These are phyloP conservation scores for Podospora australis DNA, from an alignment of 495 filamentous ascomycete genomes.

Conservation along the genomic window DNA sequence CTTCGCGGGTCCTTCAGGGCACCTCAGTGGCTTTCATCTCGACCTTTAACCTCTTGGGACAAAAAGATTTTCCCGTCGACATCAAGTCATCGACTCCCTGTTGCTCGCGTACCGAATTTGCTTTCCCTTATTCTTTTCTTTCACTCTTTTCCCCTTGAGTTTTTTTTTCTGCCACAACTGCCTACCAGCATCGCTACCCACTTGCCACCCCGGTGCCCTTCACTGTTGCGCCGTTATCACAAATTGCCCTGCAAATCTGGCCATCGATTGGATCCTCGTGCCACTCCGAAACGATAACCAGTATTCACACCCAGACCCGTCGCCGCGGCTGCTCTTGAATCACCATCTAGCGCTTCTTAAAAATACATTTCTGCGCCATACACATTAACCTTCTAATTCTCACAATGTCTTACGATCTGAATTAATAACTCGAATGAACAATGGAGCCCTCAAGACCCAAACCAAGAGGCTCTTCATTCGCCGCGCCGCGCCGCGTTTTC, in stretches of 20 bases:
- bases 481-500: constrained; percentile 34
- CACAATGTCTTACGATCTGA: constrained; percentile 16
- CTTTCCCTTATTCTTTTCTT: too few relatives aligned
- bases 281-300: constrained; percentile 16
- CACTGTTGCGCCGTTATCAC: background rate
- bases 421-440: constrained; percentile 6
- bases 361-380: background rate
- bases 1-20: too few relatives aligned
- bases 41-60: too few relatives aligned
- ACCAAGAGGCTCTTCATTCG: constrained; percentile 19
- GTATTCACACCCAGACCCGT: background rate
- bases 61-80: too few relatives aligned
- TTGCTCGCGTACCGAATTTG: too few relatives aligned
- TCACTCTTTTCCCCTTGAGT: background rate
- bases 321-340: background rate
- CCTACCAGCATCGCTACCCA: background rate
- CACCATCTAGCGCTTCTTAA: background rate
- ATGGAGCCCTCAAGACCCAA: constrained; percentile 26
- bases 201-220: background rate
- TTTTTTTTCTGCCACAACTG: background rate
- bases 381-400: background rate
- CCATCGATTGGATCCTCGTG: constrained; percentile 11
- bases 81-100: too few relatives aligned
- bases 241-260: constrained; percentile 4
- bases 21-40: too few relatives aligned